These are phyloP conservation scores for Moesziomyces sp. DNA, from an alignment of 1,284 basidiomycete genomes.

Conservation along the genomic window DNA sequence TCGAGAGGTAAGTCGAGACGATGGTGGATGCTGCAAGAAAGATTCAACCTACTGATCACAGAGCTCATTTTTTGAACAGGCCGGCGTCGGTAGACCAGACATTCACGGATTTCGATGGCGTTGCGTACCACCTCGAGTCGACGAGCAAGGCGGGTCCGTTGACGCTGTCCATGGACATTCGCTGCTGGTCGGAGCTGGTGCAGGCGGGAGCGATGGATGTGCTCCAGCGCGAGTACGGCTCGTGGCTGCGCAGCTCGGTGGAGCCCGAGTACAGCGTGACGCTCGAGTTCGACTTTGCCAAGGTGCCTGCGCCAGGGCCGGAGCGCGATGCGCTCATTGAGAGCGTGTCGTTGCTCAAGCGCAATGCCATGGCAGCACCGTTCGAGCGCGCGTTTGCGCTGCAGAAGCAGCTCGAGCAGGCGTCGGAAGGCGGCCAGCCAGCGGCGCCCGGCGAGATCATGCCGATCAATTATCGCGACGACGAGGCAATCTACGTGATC, in stretches of 20 bases:
- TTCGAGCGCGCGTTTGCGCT: constrained; percentile 89
- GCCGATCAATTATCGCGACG: constrained; percentile 88
- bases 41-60: neutral
- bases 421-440: constrained; percentile 70
- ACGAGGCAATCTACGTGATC: constrained; percentile 96
- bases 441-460: constrained; percentile 76
- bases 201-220: constrained; percentile 86
- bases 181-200: constrained; percentile 92
- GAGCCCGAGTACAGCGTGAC: constrained; percentile 92
- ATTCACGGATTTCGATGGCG: constrained; percentile 97
- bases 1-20: constrained; percentile 77
- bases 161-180: constrained; percentile 91
- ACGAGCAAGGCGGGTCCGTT: constrained; percentile 76
- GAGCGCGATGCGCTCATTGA: constrained; percentile 75
- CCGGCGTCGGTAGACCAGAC: constrained; percentile 90
- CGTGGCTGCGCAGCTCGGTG: constrained; percentile 73
- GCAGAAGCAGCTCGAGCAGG: constrained; percentile 85
- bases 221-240: constrained; percentile 84
- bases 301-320: constrained; percentile 78
- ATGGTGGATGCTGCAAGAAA: neutral
- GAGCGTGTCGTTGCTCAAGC: constrained; percentile 87
- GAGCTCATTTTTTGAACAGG: constrained; percentile 69
- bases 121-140: constrained; percentile 89
- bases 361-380: constrained; percentile 92
- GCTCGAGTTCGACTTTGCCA: constrained; percentile 85